These are phyloP conservation scores for Corymbia maculata DNA, from an alignment of 345 rosid species.

Conservation along the genomic window DNA sequence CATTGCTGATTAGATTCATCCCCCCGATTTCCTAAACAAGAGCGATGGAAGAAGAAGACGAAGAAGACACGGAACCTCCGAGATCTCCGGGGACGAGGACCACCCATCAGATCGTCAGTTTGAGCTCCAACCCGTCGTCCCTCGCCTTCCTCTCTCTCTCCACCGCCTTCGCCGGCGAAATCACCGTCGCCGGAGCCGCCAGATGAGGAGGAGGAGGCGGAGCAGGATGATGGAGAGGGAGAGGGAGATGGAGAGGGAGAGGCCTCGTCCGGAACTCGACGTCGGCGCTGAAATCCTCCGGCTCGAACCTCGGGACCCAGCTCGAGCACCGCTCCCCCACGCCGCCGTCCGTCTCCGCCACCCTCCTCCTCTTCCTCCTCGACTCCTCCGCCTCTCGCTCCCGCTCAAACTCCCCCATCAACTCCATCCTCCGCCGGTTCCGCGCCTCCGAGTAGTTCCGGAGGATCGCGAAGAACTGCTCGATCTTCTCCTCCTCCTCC, in stretches of 20 bases:
- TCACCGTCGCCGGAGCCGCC: neutral
- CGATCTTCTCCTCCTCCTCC: neutral
- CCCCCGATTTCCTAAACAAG: neutral
- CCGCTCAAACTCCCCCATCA: neutral
- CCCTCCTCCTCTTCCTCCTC: neutral
- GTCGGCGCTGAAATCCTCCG: neutral
- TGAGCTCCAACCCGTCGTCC: neutral
- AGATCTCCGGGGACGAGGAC: neutral
- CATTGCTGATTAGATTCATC: neutral
- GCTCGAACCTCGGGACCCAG: constrained; percentile 5
- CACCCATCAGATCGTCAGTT: neutral
- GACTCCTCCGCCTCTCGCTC: neutral
- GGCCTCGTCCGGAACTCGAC: neutral
- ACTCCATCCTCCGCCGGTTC: neutral
- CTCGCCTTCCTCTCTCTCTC: neutral
- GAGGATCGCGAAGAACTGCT: constrained; percentile 8
- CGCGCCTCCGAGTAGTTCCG: neutral
- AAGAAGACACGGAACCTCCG: neutral
- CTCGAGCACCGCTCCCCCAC: neutral
- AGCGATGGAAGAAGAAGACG: neutral
- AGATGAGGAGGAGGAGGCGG: neutral
- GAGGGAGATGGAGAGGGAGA: neutral
- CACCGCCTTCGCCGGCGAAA: neutral
- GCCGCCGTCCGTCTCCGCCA: neutral
- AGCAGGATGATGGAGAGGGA: neutral